Base-by-base conservation (phyloP, 768 basidiomycete species). In the Sporobolomyces pararoseus region DNA sequence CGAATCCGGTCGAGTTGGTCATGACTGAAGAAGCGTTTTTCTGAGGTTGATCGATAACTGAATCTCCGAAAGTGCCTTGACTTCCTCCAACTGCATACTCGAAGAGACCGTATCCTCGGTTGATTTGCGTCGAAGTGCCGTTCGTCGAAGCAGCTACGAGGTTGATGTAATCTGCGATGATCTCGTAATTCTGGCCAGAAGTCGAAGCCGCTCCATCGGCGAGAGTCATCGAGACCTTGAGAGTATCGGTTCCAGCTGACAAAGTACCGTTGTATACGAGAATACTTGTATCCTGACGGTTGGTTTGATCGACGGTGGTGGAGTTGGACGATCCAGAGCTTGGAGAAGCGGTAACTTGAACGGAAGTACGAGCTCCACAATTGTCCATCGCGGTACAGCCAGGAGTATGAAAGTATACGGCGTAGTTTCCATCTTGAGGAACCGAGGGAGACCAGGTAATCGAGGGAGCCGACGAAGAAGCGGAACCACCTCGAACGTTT, bases 401-500 rank as follows among this genome's bases (percentile, higher is more conserved):
- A 0, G 96, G 96, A 21, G 95, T 84, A 51, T 90, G 83, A 49
- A 98, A 77, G 79, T 88, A 89, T 72, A 98, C 83, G 49, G 88
- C 85, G 79, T 99, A 99, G 68, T 85, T 81, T 37, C 93, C 96
- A 4, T 89, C 84, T 14, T 90, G 88, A 0, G 90, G 90, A n/a
- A 98, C 88, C 76, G 91, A 92, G 0, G 94, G 94, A 79, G 85
- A 84, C 88, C 91, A 96, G 0, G 89, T 93, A 78, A 95, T 85
- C 42, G 84, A 86, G 19, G 96, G 90, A n/a, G 85, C n/a, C n/a
- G n/a, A n/a, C n/a, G n/a, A 85, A 34, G 84, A 79, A 19, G 86
- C 65, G 2, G 86, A 87, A 21, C 86, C 87, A 37, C 89, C 88
- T 35, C 82, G 75, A 17, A 92, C 84, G 1, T 81, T 81, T 21